phyloP scores from a whole-genome alignment of 257 asterid genomes.

The Rhazya stricta region DNA sequence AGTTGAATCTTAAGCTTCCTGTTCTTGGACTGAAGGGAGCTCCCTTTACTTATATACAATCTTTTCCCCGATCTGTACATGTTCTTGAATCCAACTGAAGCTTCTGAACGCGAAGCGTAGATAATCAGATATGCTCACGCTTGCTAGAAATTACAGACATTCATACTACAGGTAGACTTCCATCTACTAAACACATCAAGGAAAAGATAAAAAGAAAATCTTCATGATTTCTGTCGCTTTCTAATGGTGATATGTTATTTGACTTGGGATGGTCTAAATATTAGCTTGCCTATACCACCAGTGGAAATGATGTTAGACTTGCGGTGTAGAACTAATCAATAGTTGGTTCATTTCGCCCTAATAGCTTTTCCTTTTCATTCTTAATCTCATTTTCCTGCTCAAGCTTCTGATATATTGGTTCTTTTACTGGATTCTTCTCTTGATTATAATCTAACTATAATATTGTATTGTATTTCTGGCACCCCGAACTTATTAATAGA shows the following conservation, averaged over 20 bases:
- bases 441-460: neutral
- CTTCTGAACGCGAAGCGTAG: neutral
- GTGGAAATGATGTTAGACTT: slow-evolving; percentile 12
- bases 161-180: neutral
- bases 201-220: neutral
- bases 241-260: neutral
- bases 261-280: neutral
- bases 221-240: neutral
- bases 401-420: too few relatives aligned
- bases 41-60: slow-evolving; percentile 43
- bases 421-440: neutral
- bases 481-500: neutral
- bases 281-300: neutral
- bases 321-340: neutral
- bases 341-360: too few relatives aligned
- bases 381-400: neutral
- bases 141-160: too few relatives aligned
- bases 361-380: neutral
- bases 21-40: slow-evolving; percentile 99
- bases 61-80: neutral
- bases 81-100: neutral
- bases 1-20: slow-evolving; percentile 56
- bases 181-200: neutral
- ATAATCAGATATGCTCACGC: neutral
- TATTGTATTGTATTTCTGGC: neutral